Evolutionary conservation across 495 filamentous ascomycete genomes (phyloP).

Genomic region (Cairneyella variabilis): DNA sequence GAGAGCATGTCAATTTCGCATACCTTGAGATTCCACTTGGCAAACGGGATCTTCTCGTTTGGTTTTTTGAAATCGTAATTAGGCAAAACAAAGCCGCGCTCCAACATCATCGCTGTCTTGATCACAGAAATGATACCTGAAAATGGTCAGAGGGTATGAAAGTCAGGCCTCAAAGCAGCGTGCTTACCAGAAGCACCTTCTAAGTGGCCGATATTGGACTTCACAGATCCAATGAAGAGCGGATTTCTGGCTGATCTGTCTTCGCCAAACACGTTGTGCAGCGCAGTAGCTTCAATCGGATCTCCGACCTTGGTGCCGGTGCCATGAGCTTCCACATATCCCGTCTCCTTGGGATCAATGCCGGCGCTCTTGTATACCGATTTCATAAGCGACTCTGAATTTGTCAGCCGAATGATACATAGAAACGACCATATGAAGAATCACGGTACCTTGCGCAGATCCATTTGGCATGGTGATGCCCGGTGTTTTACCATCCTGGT

Average conservation of each 20-base stretch:
- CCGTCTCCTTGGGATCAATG: constrained; percentile 42
- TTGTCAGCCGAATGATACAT: constrained; percentile 41
- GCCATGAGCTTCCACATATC: constrained; percentile 48
- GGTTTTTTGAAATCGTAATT: constrained; percentile 48
- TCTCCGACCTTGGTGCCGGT: constrained; percentile 61
- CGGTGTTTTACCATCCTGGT: constrained; percentile 57
- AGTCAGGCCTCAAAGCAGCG: not conserved
- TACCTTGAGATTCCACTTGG: constrained; percentile 42
- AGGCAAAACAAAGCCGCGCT: constrained; percentile 48
- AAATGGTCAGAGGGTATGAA: constrained; percentile 17
- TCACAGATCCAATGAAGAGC: constrained; percentile 53
- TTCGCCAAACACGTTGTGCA: constrained; percentile 44
- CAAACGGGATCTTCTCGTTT: constrained; percentile 43
- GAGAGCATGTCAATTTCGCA: not conserved
- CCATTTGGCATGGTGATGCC: constrained; percentile 58
- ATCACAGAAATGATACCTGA: constrained; percentile 48
- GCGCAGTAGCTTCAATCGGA: constrained; percentile 57
- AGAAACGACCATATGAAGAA: too few relatives aligned
- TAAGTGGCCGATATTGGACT: constrained; percentile 59
- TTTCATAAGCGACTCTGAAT: constrained; percentile 52
- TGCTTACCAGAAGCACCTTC: constrained; percentile 52
- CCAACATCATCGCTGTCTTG: constrained; percentile 55
- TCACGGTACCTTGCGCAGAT: constrained; percentile 56
- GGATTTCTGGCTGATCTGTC: constrained; percentile 36
- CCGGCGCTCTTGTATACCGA: constrained; percentile 46